Base-by-base conservation (phyloP, 2,329 filamentous ascomycete genomes). In the Sclerotinia trifoliorum region DNA sequence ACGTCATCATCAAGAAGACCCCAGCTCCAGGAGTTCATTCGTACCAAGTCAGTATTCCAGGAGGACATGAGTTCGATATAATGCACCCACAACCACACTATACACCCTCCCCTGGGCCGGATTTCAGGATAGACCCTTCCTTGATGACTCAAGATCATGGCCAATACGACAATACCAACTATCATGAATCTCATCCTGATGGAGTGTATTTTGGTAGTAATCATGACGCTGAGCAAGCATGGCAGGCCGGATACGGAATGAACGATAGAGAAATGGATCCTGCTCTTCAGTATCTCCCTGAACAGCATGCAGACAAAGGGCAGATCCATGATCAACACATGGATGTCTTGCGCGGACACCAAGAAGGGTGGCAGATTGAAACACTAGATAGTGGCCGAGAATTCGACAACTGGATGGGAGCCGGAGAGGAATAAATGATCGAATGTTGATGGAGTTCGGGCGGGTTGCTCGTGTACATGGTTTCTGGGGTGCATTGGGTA, bases 1-100 rank as follows among this genome's bases (percentile, higher is more conserved):
- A 83, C 65, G 74, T 84, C 56, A 78, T 80, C 42, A 79, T 84
- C 74, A 80, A 77, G 68, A 81, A 78, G 66, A 78, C 79, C 35
- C 77, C 74, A 17, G 73, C 73, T 21, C 76, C 76, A n/a, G 72
- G 74, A 21, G 73, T 75, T 57, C 74, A 76, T 42, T 71, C 68
- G 42, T 71, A 69, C 56, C 79, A 79, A 46, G 77, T 80, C 21
- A 77, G 77, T 52, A 79, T 81, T 66, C 76, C 76, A 10, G 75
- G 79, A 42, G 80, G 80, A 24, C 71, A 74, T 32, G 72, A 76
- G 3, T 75, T 71, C 61, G 73, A 77, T 68, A 69, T 77, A 67
- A 74, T 76, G 71, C 42, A 73, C n/a, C 69, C 60, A 62, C 67
- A 66, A 5, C 60, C 64, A 35, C 54, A 55, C 24, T 70, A 68